phyloP scores from a whole-genome alignment of 768 basidiomycete species.

The Calocera viscosa region DNA sequence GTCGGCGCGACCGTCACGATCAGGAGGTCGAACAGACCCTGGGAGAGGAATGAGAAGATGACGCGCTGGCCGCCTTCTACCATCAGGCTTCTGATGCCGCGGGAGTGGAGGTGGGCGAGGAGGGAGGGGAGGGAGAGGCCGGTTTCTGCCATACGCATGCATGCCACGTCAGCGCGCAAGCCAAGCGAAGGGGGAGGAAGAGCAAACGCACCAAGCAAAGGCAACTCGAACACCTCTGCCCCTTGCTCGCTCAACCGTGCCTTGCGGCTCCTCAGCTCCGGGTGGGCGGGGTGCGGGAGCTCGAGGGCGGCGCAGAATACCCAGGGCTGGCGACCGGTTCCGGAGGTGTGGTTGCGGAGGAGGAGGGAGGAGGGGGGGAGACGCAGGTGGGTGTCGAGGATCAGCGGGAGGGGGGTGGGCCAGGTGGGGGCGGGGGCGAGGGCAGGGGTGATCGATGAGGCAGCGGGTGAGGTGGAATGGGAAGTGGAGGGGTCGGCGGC shows the following conservation, averaged over 20 bases:
- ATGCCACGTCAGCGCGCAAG: not conserved
- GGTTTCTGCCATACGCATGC: slow-evolving; percentile 17
- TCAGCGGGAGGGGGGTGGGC: slow-evolving; percentile 54
- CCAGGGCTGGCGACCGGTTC: slow-evolving; percentile 59
- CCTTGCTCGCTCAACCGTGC: slow-evolving; percentile 48
- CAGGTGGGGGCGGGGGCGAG: slow-evolving; percentile 21
- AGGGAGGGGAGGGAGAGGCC: slow-evolving; percentile 37
- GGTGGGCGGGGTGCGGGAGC: slow-evolving; percentile 12
- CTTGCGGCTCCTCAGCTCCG: slow-evolving; percentile 29
- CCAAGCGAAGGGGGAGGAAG: not conserved
- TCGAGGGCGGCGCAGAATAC: slow-evolving; percentile 40
- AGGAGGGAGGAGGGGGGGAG: slow-evolving; percentile 57
- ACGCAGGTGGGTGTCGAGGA: slow-evolving; percentile 67
- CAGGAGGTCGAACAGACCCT: slow-evolving; percentile 47
- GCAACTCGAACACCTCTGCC: slow-evolving; percentile 47
- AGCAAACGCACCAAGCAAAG: slow-evolving; percentile 27
- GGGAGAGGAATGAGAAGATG: slow-evolving; percentile 55
- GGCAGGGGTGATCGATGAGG: slow-evolving; percentile 22
- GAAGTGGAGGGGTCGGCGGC: too few species aligned
- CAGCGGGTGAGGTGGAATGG: not conserved
- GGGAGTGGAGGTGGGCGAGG: slow-evolving; percentile 39
- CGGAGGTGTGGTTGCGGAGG: slow-evolving; percentile 46
- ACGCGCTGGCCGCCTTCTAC: slow-evolving; percentile 87
- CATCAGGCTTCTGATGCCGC: slow-evolving; percentile 70
- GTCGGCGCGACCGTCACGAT: slow-evolving; percentile 79